These are phyloP conservation scores for Elsinoe perseae DNA, from an alignment of 2,329 filamentous ascomycete species.

Conservation along the genomic window DNA sequence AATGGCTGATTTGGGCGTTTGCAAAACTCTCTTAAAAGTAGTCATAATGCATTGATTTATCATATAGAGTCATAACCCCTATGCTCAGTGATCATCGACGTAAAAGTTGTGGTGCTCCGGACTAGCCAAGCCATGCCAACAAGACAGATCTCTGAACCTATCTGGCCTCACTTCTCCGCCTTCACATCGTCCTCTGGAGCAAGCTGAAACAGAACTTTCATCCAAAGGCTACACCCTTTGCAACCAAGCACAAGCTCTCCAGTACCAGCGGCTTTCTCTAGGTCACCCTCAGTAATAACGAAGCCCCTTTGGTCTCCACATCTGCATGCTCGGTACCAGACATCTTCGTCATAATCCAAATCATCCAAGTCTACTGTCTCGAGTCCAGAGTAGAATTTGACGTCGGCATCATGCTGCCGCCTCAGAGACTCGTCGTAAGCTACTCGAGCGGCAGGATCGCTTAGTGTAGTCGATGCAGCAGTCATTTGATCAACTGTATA, in stretches of 20 bases:
- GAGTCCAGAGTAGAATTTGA: slow-evolving; percentile 40
- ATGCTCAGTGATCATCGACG: not conserved
- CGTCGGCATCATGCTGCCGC: slow-evolving; percentile 23
- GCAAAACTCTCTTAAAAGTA: not conserved
- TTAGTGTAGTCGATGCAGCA: slow-evolving; percentile 49
- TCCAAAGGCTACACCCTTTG: slow-evolving; percentile 56
- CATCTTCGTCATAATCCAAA: slow-evolving; percentile 36
- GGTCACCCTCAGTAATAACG: slow-evolving; percentile 46
- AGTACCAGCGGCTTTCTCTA: slow-evolving; percentile 43
- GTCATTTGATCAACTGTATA: slow-evolving; percentile 51
- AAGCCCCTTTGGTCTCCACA: slow-evolving; percentile 54
- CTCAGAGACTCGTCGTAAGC: slow-evolving; percentile 44
- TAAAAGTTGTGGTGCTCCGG: no score
- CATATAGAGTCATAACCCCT: not conserved
- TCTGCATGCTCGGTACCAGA: slow-evolving; percentile 49
- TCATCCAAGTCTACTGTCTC: slow-evolving; percentile 54
- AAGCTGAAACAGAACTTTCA: slow-evolving; percentile 52
- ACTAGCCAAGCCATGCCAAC: no score
- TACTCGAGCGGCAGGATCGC: slow-evolving; percentile 34
- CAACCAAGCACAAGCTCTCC: slow-evolving; percentile 54
- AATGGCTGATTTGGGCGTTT: not conserved
- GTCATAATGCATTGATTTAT: not conserved
- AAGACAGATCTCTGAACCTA: not conserved
- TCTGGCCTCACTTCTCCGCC: not conserved
- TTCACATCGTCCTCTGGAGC: slow-evolving; percentile 27